Base-by-base conservation (phyloP, 108 stramenopile genomes). In the Pseudonitzschia multiseries region DNA sequence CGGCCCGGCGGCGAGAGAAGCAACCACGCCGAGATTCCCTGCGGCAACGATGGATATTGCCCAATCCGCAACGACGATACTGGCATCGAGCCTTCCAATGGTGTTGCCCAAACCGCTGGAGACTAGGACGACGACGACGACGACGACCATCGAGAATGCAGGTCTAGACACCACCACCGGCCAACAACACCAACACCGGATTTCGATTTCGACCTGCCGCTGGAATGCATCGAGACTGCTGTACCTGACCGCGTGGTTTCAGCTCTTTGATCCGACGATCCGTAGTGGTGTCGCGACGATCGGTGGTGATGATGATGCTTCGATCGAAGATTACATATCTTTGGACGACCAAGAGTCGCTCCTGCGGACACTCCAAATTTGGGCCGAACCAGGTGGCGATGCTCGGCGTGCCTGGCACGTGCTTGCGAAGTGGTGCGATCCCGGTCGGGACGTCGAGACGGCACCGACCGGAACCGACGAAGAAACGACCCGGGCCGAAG, bases 241-340 rank as follows among this genome's bases (percentile, higher is more conserved):
- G 18, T 67, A 67, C 46, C 9, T 65, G 43, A n/a, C 66, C 6
- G 24, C 22, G 8, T 67, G 66, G 66, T 67, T 67, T n/a, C 66
- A 50, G 27, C 66, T 67, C 13, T 67, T 67, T 29, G 66, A 67
- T 29, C 46, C 46, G 18, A 24, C 46, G 8, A 32, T 40, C 4
- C 4, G 24, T 20, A 14, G 36, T 36, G 57, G 36, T 36, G 57
- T 59, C 27, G 27, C 21, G 15, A 59, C 57, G 26, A 24, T 24
- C 24, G 15, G 24, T 54, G 2, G 36, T n/a, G n/a, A n/a, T n/a
- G n/a, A n/a, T n/a, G n/a, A n/a, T n/a, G n/a, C 15, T 5, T 41
- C 66, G 10, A 48, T 67, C 21, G 66, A 50, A 13, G 66, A 67
- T 18, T 67, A 24, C 21, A 28, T 67, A 2, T 22, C 66, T 4